Evolutionary conservation across 495 filamentous ascomycete species (phyloP), one percentile per base, ranked within the genome.

Genomic region (Viridothelium virens): DNA sequence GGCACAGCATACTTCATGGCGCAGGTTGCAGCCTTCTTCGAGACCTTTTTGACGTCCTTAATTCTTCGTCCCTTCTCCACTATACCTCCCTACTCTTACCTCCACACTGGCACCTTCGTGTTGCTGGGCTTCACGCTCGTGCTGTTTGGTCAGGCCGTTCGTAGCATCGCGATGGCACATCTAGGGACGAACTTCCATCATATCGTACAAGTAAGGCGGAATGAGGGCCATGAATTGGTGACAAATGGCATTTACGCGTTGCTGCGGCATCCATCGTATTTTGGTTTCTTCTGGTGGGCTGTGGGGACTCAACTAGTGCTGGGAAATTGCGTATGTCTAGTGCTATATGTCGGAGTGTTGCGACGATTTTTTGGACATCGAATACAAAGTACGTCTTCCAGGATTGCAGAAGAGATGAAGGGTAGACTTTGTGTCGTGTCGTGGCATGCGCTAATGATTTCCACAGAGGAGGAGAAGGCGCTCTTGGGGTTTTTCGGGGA

Each of bases 241-340:
- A 96, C 87, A 10, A 80, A 76, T 46, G 94, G 94, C 0, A 63
- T 88, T 14, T 89, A 89, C 72, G 66, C 70, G 1, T 71, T 79
- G 39, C 74, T 96, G 61, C 79, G 94, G 5, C 94, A 98, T 76
- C 94, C 94, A 61, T 87, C 86, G 50, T 98, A 98, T 74, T 97
- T 97, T 77, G 94, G 94, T 1, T 98, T 95, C 77, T 98, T 96
- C 74, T 97, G 91, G 88, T 98, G 92, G 92, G 91, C 88, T 0
- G 65, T 97, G n/a, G 94, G 94, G 1, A 96, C 91, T 47, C 94
- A 98, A 80, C 70, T 97, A 64, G 85, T 95, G 37, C 79, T 96
- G 65, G 92, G 93, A 39, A 98, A 98, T 78, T 75, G 81, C 14
- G 71, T 95, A 1, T 93, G 91, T 71, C 84, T 92, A 25, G 68